phyloP scores from a whole-genome alignment of 768 basidiomycete genomes.

The Asterophora parasitica region DNA sequence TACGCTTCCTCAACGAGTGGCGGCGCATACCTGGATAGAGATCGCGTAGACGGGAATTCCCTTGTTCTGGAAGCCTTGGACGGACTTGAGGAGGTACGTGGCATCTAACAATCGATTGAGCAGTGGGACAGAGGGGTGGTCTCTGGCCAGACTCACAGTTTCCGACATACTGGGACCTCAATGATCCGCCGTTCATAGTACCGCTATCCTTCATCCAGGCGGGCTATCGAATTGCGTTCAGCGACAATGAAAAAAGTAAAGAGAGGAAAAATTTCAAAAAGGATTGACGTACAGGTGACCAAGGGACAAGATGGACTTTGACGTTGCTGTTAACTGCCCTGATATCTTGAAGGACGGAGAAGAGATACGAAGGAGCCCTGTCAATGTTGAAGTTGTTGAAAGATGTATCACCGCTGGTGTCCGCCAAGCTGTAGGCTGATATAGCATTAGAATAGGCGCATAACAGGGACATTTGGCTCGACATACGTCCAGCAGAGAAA shows the following conservation, averaged over 20 bases:
- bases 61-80: slow-evolving; percentile 62
- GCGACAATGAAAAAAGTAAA: not conserved
- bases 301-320: slow-evolving; percentile 59
- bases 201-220: slow-evolving; percentile 74
- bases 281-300: slow-evolving; percentile 59
- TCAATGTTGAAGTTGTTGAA: slow-evolving; percentile 55
- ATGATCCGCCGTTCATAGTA: slow-evolving; percentile 63
- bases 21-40: slow-evolving; percentile 37
- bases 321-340: slow-evolving; percentile 46
- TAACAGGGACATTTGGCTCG: not conserved
- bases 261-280: not conserved
- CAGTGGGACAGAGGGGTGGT: not conserved
- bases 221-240: slow-evolving; percentile 39
- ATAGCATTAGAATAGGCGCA: not conserved
- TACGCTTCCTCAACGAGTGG: not conserved
- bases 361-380: slow-evolving; percentile 56
- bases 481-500: slow-evolving; percentile 55
- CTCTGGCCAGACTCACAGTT: slow-evolving; percentile 36
- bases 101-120: slow-evolving; percentile 42
- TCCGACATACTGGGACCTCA: slow-evolving; percentile 43
- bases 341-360: slow-evolving; percentile 62
- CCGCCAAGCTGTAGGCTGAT: slow-evolving; percentile 62
- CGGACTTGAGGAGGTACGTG: slow-evolving; percentile 64
- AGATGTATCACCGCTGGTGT: slow-evolving; percentile 54
- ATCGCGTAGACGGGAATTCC: slow-evolving; percentile 64